Conservation (phyloP, 805 yeast genomes). For the Yamadazyma olivae region DNA sequence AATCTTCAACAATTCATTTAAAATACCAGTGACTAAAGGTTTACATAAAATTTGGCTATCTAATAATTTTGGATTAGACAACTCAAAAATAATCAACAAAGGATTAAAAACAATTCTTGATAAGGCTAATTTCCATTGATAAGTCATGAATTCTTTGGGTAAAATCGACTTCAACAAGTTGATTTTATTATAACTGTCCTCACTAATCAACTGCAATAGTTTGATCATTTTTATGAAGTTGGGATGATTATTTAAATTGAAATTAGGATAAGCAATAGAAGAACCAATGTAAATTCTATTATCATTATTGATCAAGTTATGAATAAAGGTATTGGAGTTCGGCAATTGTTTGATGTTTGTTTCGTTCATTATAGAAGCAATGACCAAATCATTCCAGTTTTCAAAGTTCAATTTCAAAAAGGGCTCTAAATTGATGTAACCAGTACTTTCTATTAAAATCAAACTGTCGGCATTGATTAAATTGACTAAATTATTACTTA, state of each 20-base stretch:
- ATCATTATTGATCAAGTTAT: constrained; percentile 36
- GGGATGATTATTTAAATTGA: constrained; percentile 11
- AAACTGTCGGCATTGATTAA: constrained; percentile 40
- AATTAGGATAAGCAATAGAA: constrained; percentile 7
- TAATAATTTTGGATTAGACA: constrained; percentile 57
- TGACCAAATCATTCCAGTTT: constrained; percentile 21
- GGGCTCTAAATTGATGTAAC: constrained; percentile 70
- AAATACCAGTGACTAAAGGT: constrained; percentile 78
- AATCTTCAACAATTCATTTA: constrained; percentile 69
- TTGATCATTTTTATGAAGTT: constrained; percentile 20
- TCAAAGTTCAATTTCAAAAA: constrained; percentile 49
- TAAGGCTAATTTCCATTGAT: constrained; percentile 84
- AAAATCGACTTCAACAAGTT: constrained; percentile 49
- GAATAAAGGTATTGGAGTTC: constrained; percentile 22
- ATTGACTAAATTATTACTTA: constrained; percentile 22
- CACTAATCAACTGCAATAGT: constrained; percentile 31
- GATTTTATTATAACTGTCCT: constrained; percentile 32
- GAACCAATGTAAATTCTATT: constrained; percentile 45
- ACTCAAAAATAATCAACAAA: constrained; percentile 69
- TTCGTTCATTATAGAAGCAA: constrained; percentile 61
- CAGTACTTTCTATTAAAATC: constrained; percentile 65
- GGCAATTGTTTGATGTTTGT: constrained; percentile 46
- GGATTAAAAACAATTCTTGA: constrained; percentile 80
- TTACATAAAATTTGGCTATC: constrained; percentile 72
- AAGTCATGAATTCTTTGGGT: constrained; percentile 58